Percentiles rank a stretch among this genome's conserved stretches.
phyloP scores from a whole-genome alignment of 768 basidiomycete species.

The Suillus tomentosus region DNA sequence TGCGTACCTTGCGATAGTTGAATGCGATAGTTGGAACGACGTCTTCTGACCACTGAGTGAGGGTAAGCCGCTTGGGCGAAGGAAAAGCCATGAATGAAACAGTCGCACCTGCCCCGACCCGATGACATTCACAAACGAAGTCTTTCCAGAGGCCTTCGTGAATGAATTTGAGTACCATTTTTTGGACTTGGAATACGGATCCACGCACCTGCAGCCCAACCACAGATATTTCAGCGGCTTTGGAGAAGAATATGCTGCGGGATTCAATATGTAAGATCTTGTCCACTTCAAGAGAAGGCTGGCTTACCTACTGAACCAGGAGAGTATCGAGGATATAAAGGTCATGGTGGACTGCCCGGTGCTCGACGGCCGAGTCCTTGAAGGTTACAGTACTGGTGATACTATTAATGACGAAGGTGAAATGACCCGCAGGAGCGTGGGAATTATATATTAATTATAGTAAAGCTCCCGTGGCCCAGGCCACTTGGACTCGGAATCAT shows the following conservation, averaged over 20 bases:
- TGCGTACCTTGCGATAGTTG: constrained; percentile 85
- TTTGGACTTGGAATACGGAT: constrained; percentile 1
- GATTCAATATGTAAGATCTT: neutral
- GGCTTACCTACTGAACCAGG: constrained; percentile 57
- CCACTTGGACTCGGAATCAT: too few relatives aligned
- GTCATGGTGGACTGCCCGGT: constrained; percentile 34
- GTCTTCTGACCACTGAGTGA: constrained; percentile 86
- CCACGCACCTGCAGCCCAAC: constrained; percentile 78
- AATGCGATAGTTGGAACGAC: constrained; percentile 96
- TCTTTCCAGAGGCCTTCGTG: constrained; percentile 87
- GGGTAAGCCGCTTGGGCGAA: neutral
- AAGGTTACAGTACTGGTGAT: neutral
- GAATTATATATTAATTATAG: neutral
- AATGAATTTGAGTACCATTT: neutral
- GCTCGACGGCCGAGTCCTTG: neutral
- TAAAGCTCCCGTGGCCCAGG: neutral
- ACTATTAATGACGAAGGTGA: neutral
- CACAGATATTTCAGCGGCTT: constrained; percentile 86
- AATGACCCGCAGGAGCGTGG: neutral
- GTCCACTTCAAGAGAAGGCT: neutral
- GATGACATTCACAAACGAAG: constrained; percentile 90
- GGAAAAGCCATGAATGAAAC: constrained; percentile 11
- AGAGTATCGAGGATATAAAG: constrained; percentile 53
- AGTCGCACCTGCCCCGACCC: constrained; percentile 73
- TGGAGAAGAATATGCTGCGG: constrained; percentile 79